Evolutionary conservation across 1,284 basidiomycete genomes (phyloP).

Genomic region (Pseudozyma thailandica): DNA sequence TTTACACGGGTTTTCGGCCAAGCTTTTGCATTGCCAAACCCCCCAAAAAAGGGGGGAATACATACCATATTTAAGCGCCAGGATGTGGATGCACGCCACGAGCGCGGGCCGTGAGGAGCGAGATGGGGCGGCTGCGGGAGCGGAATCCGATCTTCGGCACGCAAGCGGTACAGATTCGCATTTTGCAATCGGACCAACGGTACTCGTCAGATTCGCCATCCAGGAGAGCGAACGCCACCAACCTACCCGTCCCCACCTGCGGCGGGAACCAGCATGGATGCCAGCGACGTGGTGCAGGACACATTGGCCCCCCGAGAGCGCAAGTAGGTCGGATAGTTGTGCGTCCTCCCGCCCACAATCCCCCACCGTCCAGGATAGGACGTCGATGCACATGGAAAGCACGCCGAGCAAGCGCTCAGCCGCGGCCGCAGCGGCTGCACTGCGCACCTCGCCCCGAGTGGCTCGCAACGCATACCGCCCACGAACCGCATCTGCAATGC

Average conservation of each 20-base stretch:
- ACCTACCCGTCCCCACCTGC: neutral
- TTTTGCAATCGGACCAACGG: conserved; percentile 8
- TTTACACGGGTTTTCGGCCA: too few relatives aligned
- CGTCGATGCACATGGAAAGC: neutral
- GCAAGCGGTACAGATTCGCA: too few relatives aligned
- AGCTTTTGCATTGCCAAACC: too few relatives aligned
- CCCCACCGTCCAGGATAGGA: conserved; percentile 1
- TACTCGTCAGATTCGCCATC: neutral
- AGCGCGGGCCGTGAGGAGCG: too few relatives aligned
- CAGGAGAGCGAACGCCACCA: conserved; percentile 6
- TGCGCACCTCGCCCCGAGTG: neutral
- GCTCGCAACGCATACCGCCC: neutral
- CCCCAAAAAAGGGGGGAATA: too few relatives aligned
- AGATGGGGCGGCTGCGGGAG: too few relatives aligned
- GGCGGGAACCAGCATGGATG: neutral
- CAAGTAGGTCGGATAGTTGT: neutral
- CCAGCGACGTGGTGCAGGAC: conserved; percentile 6
- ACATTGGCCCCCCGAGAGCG: neutral
- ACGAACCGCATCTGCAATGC: conserved; percentile 1
- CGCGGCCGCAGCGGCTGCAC: neutral
- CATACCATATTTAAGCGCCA: too few relatives aligned
- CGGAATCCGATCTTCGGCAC: too few relatives aligned
- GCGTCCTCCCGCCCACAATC: neutral
- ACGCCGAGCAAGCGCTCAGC: conserved; percentile 3
- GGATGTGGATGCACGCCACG: too few relatives aligned